Evolutionary conservation across 1,284 basidiomycete species (phyloP).

Genomic region (Tilletiopsis washingtonensis): DNA sequence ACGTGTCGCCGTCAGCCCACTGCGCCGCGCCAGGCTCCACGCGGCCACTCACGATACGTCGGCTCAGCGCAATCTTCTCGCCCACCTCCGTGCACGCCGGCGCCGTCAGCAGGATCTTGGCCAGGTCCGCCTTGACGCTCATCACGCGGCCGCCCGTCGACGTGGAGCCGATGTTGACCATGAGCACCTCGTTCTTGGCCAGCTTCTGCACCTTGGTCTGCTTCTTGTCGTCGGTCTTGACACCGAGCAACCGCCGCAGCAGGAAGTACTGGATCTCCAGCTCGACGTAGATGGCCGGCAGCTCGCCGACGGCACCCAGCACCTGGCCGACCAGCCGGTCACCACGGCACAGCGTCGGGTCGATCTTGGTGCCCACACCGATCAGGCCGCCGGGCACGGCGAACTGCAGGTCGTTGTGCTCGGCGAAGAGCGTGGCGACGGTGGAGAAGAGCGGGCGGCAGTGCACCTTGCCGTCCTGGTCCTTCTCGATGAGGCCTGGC

Average conservation of each 20-base stretch:
- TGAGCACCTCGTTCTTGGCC: conserved; percentile 80
- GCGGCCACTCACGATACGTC: too few species aligned
- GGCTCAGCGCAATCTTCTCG: conserved; percentile 44
- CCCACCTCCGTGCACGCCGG: conserved; percentile 47
- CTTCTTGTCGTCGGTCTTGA: conserved; percentile 96
- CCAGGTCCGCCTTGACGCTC: conserved; percentile 44
- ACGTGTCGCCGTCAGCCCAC: too few species aligned
- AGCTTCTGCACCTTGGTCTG: conserved; percentile 86
- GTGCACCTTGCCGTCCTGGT: conserved; percentile 76
- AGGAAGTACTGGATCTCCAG: conserved; percentile 66
- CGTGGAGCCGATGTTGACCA: conserved; percentile 51
- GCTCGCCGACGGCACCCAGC: conserved; percentile 81
- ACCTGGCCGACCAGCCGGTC: conserved; percentile 96
- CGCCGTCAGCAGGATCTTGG: conserved; percentile 45
- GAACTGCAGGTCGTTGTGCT: conserved; percentile 87
- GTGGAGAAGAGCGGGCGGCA: conserved; percentile 89
- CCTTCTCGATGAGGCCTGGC: conserved; percentile 94
- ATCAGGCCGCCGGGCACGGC: conserved; percentile 96
- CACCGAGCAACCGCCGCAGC: conserved; percentile 79
- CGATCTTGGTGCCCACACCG: conserved; percentile 93
- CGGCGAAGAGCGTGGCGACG: conserved; percentile 85
- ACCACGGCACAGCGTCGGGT: conserved; percentile 91
- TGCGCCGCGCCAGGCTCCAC: too few species aligned
- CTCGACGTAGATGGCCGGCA: conserved; percentile 86
- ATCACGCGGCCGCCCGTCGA: conserved; percentile 40